Base-by-base conservation (phyloP, 208 protist species). In the Crithidia acanthocephali region DNA sequence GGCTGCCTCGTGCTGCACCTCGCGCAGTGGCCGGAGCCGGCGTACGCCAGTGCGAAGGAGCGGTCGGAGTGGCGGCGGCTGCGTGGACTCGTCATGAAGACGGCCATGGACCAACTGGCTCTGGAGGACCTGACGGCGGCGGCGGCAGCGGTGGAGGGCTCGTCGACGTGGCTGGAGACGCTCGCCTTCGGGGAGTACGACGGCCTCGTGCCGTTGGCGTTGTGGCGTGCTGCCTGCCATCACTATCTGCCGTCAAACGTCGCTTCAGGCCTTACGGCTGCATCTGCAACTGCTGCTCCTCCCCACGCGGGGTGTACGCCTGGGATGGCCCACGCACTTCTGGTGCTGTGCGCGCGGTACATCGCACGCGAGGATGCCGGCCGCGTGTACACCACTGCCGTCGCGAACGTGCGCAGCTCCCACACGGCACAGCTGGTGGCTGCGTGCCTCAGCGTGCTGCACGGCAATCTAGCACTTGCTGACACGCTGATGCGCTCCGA, bases 51-150 rank as follows among this genome's bases (percentile, higher is more conserved):
- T 9, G 25, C 23, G 25, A 6, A 15, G 30, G 63, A 63, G 25
- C 20, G n/a, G 6, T 13, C 25, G 20, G 87, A 92, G 71, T 92
- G 87, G 84, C 80, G 83, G n/a, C 72, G 87, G 2, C 78, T 92
- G 56, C 79, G 81, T 22, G 87, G 87, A 2, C 42, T 85, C n/a
- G 69, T 76, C 1, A 75, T 90, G 76, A 57, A 72, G 23, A 35
- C 59, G 0, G 55, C 81, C 28, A 40, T 90, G 11, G 25, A 69
- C 25, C 57, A 57, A 25, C 22, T 85, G 27, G 60, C 59, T 7
- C 66, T 40, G 1, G 48, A 52, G 11, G 78, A 79, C 27, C 27
- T 87, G 28, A 53, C 42, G 3, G 57, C 37, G 20, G 63, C 40
- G 22, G 66, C 51, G 0, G 42, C 51, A 11, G n/a, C 23, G 42